Evolutionary conservation across 768 basidiomycete species (phyloP), one percentile per base, ranked within the genome.

Genomic region (Gelatoporia subvermispora): DNA sequence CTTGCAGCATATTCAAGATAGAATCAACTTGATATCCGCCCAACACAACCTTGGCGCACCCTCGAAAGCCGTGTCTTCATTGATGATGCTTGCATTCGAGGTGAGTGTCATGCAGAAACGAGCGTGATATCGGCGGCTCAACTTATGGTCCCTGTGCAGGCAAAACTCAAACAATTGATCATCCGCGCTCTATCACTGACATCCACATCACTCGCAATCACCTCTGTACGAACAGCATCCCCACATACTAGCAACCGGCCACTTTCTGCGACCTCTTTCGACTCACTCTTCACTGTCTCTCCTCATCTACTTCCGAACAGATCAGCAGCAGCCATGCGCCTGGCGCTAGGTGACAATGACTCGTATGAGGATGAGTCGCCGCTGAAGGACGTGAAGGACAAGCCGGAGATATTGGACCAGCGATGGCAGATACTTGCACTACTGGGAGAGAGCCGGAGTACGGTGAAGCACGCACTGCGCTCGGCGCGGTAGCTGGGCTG

Each of bases 111-210:
- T 28, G n/a, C 18, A 23, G 41, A 44, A 11, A 24, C 11, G 17
- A 24, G 5, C 11, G 21, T 43, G 9, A 49, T 28, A 1, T 15
- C 44, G 20, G 48, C 18, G 47, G 16, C 18, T 8, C 37, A 45
- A n/a, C n/a, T n/a, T 40, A 18, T 35, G 20, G 2, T 35, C 48
- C 41, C 23, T 2, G 35, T 28, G 15, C 52, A 89, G 87, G 85
- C 85, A 16, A 88, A 88, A 61, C 73, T 92, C 3, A 92, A 92
- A 60, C 85, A 90, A 49, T 77, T 91, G 22, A 84, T 92, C 54
- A 87, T 84, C 1, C 86, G 86, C 56, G 86, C 88, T 4, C 65
- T 92, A 24, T 84, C 87, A 2, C 69, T 90, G 9, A 89, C 87
- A 2, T 81, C 86, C 1, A 76, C 81, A 8, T 90, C 88, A 5